Evolutionary conservation across 257 asterid genomes (phyloP), one percentile per base, ranked within the genome.

Genomic region (Solanum dulcamara): DNA sequence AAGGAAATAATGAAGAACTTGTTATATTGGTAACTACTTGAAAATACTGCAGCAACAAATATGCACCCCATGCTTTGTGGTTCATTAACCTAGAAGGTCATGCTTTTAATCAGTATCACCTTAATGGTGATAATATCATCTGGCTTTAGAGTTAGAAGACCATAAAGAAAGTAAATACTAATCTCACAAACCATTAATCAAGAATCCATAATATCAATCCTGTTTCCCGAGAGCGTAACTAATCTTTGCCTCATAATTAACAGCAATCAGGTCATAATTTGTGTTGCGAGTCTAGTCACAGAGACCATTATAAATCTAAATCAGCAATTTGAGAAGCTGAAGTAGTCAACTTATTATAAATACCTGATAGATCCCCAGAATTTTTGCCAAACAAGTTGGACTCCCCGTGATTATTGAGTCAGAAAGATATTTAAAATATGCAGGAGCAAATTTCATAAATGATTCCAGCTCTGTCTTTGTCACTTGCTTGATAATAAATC

Each of bases 391-490:
- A 85, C 98, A 95, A 2, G 99, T 94, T 68, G 99, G 98, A 85
- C 97, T 92, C 74, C 97, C 90, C 1, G 97, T 72, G 81, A 85
- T 81, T 50, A 94, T 93, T 59, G 98, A 93, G 81, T 95, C 96
- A 4, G 97, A 94, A 84, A 95, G 91, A 88, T 96, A 93, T 74
- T 94, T 96, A 82, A 96, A 96, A 88, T 96, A 96, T 10, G 81
- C 92, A 55, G 99, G 97, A 82, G 98, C 98, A 86, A 96, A 96
- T 93, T 95, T 95, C 85, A 90, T 93, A 88, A 96, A 96, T 4
- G 99, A 96, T 83, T 96, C 99, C 86, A 96, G 93, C 97, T 96
- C 99, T 12, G 99, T 96, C 92, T 95, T 96, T 7, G 97, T 95
- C 48, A 96, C 98, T 90, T 96, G 99, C 89, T 96, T 96, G 87